A percentile compares a stretch with the other conserved stretches of the same genome.
Conservation (phyloP, 2,329 filamentous ascomycete genomes). For the Trichoderma oligosporum region DNA sequence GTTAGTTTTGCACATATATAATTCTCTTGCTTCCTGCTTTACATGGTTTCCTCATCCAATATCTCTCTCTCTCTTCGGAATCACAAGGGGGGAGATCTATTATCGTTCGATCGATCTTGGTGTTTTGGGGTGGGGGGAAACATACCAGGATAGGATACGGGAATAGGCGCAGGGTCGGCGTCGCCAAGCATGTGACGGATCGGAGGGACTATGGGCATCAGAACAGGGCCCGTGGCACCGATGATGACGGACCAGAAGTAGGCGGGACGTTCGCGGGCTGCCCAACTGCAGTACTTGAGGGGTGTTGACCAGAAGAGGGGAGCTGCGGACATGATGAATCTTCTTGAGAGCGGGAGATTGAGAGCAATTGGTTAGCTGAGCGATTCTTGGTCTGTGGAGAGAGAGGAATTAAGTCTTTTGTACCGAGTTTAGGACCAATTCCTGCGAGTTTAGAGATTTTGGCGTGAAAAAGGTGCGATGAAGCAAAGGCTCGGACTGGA, state of each 20-base stretch:
- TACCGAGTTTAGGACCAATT: slow-evolving; percentile 1
- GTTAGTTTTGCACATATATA: background rate
- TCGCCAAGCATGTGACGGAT: slow-evolving; percentile 72
- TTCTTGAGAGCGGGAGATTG: background rate
- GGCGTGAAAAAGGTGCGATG: background rate
- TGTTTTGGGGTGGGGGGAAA: slow-evolving; percentile 29
- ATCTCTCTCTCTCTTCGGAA: slow-evolving; percentile 1
- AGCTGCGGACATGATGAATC: slow-evolving; percentile 54
- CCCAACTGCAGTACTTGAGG: slow-evolving; percentile 82
- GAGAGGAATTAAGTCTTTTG: background rate
- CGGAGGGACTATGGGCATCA: slow-evolving; percentile 68
- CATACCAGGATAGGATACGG: slow-evolving; percentile 90
- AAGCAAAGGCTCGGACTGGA: background rate
- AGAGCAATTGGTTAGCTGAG: background rate
- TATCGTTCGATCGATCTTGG: background rate
- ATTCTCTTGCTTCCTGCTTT: too few relatives aligned
- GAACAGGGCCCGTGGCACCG: slow-evolving; percentile 67
- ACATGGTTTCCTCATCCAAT: too few relatives aligned
- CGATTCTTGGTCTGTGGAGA: background rate
- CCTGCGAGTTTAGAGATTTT: background rate
- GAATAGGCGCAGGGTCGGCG: slow-evolving; percentile 65
- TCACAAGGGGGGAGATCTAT: too few relatives aligned
- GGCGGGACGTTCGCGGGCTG: slow-evolving; percentile 80
- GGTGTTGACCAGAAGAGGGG: slow-evolving; percentile 83
- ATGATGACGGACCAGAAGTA: slow-evolving; percentile 84